phyloP scores from a whole-genome alignment of 2,329 filamentous ascomycete genomes.

The Arthroderma uncinatum region DNA sequence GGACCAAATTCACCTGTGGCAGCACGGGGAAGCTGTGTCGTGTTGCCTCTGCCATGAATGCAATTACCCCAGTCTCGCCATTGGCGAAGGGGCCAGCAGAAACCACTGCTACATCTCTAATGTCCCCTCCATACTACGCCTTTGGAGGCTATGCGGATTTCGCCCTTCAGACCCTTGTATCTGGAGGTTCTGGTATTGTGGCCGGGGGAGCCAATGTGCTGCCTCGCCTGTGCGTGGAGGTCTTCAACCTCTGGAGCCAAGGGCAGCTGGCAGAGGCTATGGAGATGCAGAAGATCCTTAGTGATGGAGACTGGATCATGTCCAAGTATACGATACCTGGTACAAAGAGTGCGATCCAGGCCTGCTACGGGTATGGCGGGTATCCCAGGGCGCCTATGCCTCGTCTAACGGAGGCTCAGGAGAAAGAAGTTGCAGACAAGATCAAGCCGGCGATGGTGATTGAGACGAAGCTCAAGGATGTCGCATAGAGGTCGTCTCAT shows the following conservation, averaged over 20 bases:
- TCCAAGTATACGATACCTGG: conserved; percentile 58
- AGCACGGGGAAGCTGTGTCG: conserved; percentile 82
- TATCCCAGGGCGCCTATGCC: conserved; percentile 44
- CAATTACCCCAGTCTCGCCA: background rate
- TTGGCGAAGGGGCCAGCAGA: background rate
- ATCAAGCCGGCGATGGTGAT: conserved; percentile 47
- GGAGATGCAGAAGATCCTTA: conserved; percentile 53
- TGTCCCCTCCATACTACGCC: background rate
- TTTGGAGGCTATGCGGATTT: conserved; percentile 63
- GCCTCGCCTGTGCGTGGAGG: conserved; percentile 52
- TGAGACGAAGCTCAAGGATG: conserved; percentile 9
- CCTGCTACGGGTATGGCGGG: conserved; percentile 55
- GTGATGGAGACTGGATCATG: conserved; percentile 56
- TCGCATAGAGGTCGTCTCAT: background rate
- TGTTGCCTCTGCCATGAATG: conserved; percentile 34
- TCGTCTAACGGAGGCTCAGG: conserved; percentile 58
- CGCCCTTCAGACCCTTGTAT: conserved; percentile 56
- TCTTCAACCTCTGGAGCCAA: conserved; percentile 48
- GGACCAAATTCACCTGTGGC: conserved; percentile 85
- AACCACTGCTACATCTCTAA: conserved; percentile 23
- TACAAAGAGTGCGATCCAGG: conserved; percentile 54
- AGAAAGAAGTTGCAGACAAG: conserved; percentile 94
- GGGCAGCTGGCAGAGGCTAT: conserved; percentile 51
- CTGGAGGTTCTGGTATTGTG: conserved; percentile 60
- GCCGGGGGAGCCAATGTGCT: conserved; percentile 60